Conservation (phyloP, 2,329 filamentous ascomycete genomes). For the Curvularia lunata region DNA sequence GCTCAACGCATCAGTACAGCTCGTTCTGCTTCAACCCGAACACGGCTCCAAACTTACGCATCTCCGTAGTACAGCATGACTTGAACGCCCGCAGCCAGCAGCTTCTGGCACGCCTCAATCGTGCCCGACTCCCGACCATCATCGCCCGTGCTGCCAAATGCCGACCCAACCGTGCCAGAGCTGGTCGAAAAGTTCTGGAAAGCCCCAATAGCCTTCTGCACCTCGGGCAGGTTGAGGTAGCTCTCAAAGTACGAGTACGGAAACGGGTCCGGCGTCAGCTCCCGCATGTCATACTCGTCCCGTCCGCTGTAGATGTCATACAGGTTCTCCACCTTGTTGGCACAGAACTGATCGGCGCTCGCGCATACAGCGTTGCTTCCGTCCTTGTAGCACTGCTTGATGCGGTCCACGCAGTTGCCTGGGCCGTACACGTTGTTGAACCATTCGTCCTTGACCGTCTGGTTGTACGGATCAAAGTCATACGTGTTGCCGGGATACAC, state of each 20-base stretch:
- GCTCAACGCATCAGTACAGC: conserved; percentile 1
- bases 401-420: conserved; percentile 66
- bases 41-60: conserved; percentile 40
- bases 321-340: conserved; percentile 58
- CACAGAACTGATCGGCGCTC: conserved; percentile 63
- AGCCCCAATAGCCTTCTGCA: conserved; percentile 66
- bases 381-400: conserved; percentile 61
- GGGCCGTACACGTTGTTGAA: conserved; percentile 66
- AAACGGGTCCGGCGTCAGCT: conserved; percentile 63
- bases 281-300: conserved; percentile 67
- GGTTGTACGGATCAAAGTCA: conserved; percentile 61
- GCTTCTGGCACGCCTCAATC: conserved; percentile 50
- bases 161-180: conserved; percentile 53
- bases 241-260: conserved; percentile 61
- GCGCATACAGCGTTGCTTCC: conserved; percentile 60
- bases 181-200: conserved; percentile 63
- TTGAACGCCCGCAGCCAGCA: conserved; percentile 51
- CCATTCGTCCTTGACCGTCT: conserved; percentile 56
- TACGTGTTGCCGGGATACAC: conserved; percentile 64
- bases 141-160: conserved; percentile 59
- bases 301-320: conserved; percentile 60
- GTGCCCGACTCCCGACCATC: conserved; percentile 55
- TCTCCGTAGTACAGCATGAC: conserved; percentile 56
- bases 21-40: background rate
- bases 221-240: conserved; percentile 64